Percentiles rank a stretch among this genome's conserved stretches.
Conservation (phyloP, 75 land plant genomes). For the Sequoia sempervirens region DNA sequence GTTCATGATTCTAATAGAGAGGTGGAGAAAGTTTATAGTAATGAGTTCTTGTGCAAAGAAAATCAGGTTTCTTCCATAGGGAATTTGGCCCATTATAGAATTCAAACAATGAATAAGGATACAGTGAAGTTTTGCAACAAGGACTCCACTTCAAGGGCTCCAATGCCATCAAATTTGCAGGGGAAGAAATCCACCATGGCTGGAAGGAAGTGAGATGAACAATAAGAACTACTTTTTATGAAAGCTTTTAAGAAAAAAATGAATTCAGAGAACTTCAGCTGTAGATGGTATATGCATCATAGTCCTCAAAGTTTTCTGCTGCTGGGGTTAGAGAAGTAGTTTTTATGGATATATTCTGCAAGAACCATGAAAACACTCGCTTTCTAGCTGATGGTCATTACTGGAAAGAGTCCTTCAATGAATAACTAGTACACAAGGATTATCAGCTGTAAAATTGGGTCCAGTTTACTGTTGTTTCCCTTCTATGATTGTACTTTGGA, state of each 20-base stretch:
- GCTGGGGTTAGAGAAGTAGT: background rate
- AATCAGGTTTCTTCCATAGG: constrained; percentile 37
- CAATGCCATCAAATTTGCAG: constrained; percentile 3
- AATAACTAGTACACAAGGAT: background rate
- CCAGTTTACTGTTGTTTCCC: background rate
- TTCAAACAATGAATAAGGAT: constrained; percentile 13
- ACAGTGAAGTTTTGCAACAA: background rate
- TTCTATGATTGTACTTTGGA: background rate
- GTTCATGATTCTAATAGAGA: constrained; percentile 65
- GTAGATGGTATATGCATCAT: background rate
- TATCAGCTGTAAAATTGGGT: background rate
- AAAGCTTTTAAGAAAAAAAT: background rate
- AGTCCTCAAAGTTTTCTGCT: background rate
- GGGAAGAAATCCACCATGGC: background rate
- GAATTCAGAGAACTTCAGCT: background rate
- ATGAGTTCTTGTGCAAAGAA: constrained; percentile 63
- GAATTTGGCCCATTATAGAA: constrained; percentile 45
- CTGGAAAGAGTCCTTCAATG: background rate
- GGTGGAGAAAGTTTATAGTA: constrained; percentile 55
- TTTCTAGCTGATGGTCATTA: background rate
- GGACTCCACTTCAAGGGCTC: background rate
- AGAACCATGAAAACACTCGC: background rate
- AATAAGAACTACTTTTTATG: background rate
- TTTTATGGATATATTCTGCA: background rate
- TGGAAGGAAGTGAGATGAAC: background rate